Evolutionary conservation across 495 filamentous ascomycete genomes (phyloP).

Genomic region (Xylaria palmicola): DNA sequence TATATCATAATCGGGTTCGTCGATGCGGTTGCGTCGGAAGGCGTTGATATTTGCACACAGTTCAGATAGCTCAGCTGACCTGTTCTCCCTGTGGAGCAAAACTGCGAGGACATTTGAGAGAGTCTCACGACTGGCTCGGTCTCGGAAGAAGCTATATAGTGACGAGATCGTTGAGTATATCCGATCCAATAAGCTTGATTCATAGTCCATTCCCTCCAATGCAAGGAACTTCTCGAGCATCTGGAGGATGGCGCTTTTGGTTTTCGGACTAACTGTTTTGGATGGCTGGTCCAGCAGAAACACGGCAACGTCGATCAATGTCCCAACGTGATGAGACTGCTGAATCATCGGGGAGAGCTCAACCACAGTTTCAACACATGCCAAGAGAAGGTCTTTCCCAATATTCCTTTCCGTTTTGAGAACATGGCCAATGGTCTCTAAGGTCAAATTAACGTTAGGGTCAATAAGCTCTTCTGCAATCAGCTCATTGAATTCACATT

Average conservation of each 20-base stretch:
- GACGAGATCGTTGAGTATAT: slow-evolving; percentile 66
- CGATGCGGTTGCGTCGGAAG: slow-evolving; percentile 62
- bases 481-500: slow-evolving; percentile 56
- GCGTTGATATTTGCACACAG: slow-evolving; percentile 83
- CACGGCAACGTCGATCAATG: slow-evolving; percentile 70
- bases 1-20: slow-evolving; percentile 83
- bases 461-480: slow-evolving; percentile 64
- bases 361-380: slow-evolving; percentile 74
- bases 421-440: slow-evolving; percentile 65
- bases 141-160: slow-evolving; percentile 83
- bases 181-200: slow-evolving; percentile 51
- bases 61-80: slow-evolving; percentile 61
- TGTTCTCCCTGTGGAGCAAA: slow-evolving; percentile 60
- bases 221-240: slow-evolving; percentile 76
- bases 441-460: slow-evolving; percentile 65
- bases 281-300: slow-evolving; percentile 83
- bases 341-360: slow-evolving; percentile 71
- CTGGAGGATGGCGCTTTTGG: slow-evolving; percentile 74
- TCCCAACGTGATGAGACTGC: slow-evolving; percentile 64
- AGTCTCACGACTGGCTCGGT: slow-evolving; percentile 67
- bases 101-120: slow-evolving; percentile 70
- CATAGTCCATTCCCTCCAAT: slow-evolving; percentile 55
- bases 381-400: slow-evolving; percentile 68
- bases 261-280: slow-evolving; percentile 74
- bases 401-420: slow-evolving; percentile 57